These are phyloP conservation scores for Pelargonium myrrhifolium DNA, from an alignment of 441 rosid genomes.

Conservation along the genomic window DNA sequence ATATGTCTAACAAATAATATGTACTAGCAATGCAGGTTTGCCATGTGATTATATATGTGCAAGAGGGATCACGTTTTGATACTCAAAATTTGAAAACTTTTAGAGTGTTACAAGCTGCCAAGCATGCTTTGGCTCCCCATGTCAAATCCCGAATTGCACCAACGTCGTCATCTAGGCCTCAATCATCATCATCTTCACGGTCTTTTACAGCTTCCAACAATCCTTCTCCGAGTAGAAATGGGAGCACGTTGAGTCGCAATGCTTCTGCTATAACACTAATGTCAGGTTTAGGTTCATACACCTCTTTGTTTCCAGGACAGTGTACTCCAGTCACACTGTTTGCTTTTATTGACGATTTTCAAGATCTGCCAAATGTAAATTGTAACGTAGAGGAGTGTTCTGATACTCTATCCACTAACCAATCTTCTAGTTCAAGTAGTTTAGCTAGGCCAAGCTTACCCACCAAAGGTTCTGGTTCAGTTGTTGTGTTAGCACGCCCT, in stretches of 20 bases:
- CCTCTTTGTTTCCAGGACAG: slow-evolving; percentile 65
- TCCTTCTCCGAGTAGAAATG: slow-evolving; percentile 47
- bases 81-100: slow-evolving; percentile 57
- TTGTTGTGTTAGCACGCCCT: slow-evolving; percentile 78
- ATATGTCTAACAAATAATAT: slow-evolving; percentile 24
- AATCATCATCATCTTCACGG: slow-evolving; percentile 33
- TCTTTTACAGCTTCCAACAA: slow-evolving; percentile 25
- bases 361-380: slow-evolving; percentile 30
- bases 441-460: slow-evolving; percentile 44
- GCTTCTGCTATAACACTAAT: slow-evolving; percentile 54
- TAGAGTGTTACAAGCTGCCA: slow-evolving; percentile 67
- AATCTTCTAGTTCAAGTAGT: slow-evolving; percentile 36
- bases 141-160: slow-evolving; percentile 42
- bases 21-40: slow-evolving; percentile 69
- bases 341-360: slow-evolving; percentile 60
- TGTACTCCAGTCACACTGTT: slow-evolving; percentile 72
- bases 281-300: slow-evolving; percentile 65
- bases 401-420: slow-evolving; percentile 35
- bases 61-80: slow-evolving; percentile 60
- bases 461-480: slow-evolving; percentile 54
- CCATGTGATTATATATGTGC: slow-evolving; percentile 59
- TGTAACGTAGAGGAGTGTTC: slow-evolving; percentile 41
- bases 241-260: slow-evolving; percentile 37
- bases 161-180: slow-evolving; percentile 43
- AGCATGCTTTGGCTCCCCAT: slow-evolving; percentile 52